Evolutionary conservation across 352 stramenopile species (phyloP).

Genomic region (Pythium diclinum): DNA sequence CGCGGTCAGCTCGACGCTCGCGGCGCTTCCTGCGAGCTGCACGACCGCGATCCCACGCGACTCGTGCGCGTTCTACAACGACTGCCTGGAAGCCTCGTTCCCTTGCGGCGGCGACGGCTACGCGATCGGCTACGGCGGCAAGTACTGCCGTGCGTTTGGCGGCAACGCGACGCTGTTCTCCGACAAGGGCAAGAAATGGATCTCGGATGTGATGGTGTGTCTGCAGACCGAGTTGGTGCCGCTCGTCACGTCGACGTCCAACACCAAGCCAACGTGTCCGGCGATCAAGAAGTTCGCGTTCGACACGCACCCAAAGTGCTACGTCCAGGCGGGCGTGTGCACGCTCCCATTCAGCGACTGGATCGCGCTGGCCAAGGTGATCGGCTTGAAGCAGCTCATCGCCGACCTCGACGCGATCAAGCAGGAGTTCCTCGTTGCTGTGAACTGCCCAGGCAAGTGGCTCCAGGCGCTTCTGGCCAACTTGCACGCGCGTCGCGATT

Average conservation of each 20-base stretch:
- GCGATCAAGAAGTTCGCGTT: conserved; percentile 32
- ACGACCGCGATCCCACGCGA: conserved; percentile 24
- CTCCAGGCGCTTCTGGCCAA: conserved; percentile 18
- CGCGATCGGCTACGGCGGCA: conserved; percentile 29
- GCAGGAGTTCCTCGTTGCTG: conserved; percentile 19
- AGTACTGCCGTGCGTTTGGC: conserved; percentile 31
- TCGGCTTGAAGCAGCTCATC: conserved; percentile 31
- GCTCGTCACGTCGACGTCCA: conserved; percentile 11
- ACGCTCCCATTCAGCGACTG: conserved; percentile 27
- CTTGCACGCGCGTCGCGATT: conserved; percentile 6
- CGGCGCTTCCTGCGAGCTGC: conserved; percentile 22
- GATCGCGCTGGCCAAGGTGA: conserved; percentile 27
- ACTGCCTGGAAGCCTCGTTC: conserved; percentile 28
- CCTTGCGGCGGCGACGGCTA: conserved; percentile 28
- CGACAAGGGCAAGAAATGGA: conserved; percentile 27
- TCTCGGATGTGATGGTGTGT: conserved; percentile 34
- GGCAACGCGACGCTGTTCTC: conserved; percentile 27
- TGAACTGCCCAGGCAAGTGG: conserved; percentile 26
- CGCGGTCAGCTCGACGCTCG: conserved; percentile 6
- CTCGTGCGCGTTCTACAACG: conserved; percentile 32
- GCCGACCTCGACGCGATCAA: conserved; percentile 29
- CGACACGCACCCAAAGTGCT: conserved; percentile 34
- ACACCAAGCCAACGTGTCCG: conserved; percentile 18
- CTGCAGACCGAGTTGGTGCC: conserved; percentile 30
- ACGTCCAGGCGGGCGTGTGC: conserved; percentile 30